Percentiles rank a stretch among this genome's conserved stretches.
These are phyloP conservation scores for Metarhizium humberi DNA, from an alignment of 2,329 filamentous ascomycete genomes.

Conservation along the genomic window DNA sequence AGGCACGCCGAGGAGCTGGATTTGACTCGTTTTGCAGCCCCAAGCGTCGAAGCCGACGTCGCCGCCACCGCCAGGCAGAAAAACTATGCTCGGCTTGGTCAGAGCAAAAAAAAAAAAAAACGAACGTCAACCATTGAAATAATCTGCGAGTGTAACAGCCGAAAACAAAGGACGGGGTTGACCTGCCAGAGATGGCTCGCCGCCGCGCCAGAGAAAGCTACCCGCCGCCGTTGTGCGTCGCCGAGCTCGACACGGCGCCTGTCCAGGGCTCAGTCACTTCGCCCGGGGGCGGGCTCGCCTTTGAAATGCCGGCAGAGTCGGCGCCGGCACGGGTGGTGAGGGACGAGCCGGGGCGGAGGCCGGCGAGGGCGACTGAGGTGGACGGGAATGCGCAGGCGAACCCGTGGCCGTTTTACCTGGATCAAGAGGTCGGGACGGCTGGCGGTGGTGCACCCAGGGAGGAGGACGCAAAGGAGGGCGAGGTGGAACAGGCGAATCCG, in stretches of 20 bases:
- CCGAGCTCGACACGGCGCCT: slow-evolving; percentile 20
- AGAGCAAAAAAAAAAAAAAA: too few relatives aligned
- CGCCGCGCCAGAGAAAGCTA: slow-evolving; percentile 7
- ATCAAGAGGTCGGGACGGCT: slow-evolving; percentile 5
- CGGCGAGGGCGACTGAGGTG: background rate
- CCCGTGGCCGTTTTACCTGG: slow-evolving; percentile 21
- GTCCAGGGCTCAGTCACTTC: slow-evolving; percentile 9
- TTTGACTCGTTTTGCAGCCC: too few relatives aligned
- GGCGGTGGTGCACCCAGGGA: background rate
- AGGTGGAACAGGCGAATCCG: slow-evolving; percentile 17
- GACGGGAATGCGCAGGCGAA: slow-evolving; percentile 12
- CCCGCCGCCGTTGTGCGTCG: slow-evolving; percentile 17
- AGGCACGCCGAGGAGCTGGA: too few relatives aligned
- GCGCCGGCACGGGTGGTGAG: slow-evolving; percentile 6
- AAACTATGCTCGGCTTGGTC: too few relatives aligned
- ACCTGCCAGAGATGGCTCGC: slow-evolving; percentile 8
- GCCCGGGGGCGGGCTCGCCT: slow-evolving; percentile 15
- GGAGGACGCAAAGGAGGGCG: background rate
- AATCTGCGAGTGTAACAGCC: too few relatives aligned
- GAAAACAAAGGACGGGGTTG: too few relatives aligned
- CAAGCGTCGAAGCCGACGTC: background rate
- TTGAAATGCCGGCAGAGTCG: slow-evolving; percentile 24
- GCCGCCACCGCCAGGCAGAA: too few relatives aligned
- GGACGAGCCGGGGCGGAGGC: slow-evolving; percentile 4
- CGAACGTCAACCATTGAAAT: too few relatives aligned